These are phyloP conservation scores for Epicoccum nigrum DNA, from an alignment of 2,329 filamentous ascomycete genomes.

Conservation along the genomic window DNA sequence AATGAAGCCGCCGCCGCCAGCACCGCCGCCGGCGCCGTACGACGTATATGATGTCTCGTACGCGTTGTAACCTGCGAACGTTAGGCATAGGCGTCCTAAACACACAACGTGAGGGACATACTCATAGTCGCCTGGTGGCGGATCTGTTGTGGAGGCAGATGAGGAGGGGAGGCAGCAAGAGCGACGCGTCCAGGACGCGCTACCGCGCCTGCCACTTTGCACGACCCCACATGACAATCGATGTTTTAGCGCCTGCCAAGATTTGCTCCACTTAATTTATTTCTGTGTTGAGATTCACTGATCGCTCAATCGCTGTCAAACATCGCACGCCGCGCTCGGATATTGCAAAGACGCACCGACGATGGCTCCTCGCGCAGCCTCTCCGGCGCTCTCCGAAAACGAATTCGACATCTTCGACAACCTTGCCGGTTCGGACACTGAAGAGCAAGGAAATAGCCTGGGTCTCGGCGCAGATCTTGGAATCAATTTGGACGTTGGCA, in stretches of 20 bases:
- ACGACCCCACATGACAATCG: constrained; percentile 30
- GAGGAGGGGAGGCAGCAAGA: constrained; percentile 13
- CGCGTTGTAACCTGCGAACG: constrained; percentile 36
- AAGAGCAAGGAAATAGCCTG: constrained; percentile 49
- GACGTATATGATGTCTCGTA: constrained; percentile 60
- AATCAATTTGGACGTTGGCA: constrained; percentile 50
- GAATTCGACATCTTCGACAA: constrained; percentile 88
- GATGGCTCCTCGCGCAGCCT: constrained; percentile 78
- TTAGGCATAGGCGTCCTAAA: constrained; percentile 27
- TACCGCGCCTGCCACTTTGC: constrained; percentile 18
- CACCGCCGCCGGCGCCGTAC: constrained; percentile 61
- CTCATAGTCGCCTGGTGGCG: constrained; percentile 20
- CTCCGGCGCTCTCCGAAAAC: constrained; percentile 84
- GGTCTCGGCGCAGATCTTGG: constrained; percentile 43
- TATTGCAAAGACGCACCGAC: constrained; percentile 5
- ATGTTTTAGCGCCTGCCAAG: constrained; percentile 27
- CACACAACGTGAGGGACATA: constrained; percentile 3
- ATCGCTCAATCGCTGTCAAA: constrained; percentile 10
- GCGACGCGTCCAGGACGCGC: constrained; percentile 37
- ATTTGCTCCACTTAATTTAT: constrained; percentile 34
- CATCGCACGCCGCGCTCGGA: constrained; percentile 16
- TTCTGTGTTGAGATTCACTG: constrained; percentile 12
- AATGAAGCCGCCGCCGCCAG: constrained; percentile 66
- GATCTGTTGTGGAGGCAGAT: constrained; percentile 14
- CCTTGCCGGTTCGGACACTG: constrained; percentile 68